phyloP scores from a whole-genome alignment of 139 green algal genomes.

The Zygnema circumcarinatum region DNA sequence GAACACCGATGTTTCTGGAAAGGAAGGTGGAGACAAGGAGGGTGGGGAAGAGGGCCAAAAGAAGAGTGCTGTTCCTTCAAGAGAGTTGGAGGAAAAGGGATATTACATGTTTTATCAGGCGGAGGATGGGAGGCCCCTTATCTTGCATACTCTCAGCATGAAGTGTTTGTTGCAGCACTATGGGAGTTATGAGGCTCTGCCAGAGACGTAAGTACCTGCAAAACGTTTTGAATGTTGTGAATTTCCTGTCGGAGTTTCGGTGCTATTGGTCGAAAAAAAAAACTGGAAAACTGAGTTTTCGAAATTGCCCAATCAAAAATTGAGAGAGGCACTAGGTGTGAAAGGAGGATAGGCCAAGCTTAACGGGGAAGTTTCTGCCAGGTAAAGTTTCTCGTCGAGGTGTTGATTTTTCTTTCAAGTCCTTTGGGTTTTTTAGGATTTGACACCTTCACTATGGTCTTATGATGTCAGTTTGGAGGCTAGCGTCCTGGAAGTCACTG shows the following conservation, averaged over 20 bases:
- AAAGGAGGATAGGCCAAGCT: no score
- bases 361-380: no score
- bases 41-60: conserved; percentile 8
- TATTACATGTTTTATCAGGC: conserved; percentile 46
- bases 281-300: no score
- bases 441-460: no score
- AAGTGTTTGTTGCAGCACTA: conserved; percentile 53
- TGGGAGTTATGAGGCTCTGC: conserved; percentile 48
- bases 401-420: no score
- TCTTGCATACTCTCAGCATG: conserved; percentile 57
- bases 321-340: no score
- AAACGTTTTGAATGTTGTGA: not conserved
- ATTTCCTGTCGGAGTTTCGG: no score
- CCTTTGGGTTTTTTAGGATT: no score
- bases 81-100: conserved; percentile 11
- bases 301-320: no score
- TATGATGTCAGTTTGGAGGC: conserved; percentile 45
- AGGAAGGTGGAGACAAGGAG: not conserved
- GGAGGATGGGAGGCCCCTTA: conserved; percentile 22
- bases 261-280: no score
- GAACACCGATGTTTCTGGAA: not conserved
- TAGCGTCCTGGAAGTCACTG: conserved; percentile 39
- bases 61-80: not conserved
- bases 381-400: no score
- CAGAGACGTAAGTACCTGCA: conserved; percentile 13